Evolutionary conservation across 106 monocot species (phyloP).

Genomic region (Dioscorea zingiberensis): DNA sequence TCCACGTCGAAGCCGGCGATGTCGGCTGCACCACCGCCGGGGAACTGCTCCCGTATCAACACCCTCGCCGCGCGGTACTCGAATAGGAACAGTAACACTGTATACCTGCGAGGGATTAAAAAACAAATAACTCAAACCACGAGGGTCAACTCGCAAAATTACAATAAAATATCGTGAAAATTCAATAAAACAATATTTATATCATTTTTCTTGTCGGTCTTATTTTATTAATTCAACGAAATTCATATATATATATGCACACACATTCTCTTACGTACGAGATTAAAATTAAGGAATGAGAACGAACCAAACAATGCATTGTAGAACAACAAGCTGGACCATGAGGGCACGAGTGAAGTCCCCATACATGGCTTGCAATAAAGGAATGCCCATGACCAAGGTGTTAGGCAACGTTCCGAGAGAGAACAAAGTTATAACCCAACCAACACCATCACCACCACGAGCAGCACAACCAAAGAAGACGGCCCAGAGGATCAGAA

Average conservation of each 20-base stretch:
- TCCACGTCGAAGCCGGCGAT: constrained; percentile 43
- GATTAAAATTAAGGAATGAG: background rate
- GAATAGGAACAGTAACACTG: constrained; percentile 51
- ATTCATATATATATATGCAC: too few relatives aligned
- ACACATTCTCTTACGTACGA: background rate
- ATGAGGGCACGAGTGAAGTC: constrained; percentile 47
- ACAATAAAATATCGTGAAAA: too few relatives aligned
- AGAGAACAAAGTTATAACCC: constrained; percentile 64
- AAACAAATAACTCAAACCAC: too few relatives aligned
- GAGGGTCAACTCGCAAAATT: too few relatives aligned
- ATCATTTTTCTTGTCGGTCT: too few relatives aligned
- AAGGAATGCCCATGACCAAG: constrained; percentile 52
- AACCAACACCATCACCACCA: constrained; percentile 20
- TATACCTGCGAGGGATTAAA: constrained; percentile 21
- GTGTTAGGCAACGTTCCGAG: constrained; percentile 57
- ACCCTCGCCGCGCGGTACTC: constrained; percentile 50
- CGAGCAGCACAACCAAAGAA: background rate
- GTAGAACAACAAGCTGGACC: constrained; percentile 63
- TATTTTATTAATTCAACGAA: too few relatives aligned
- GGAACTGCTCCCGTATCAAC: constrained; percentile 41
- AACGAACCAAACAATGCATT: constrained; percentile 55
- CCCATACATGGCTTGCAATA: constrained; percentile 58
- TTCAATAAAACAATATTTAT: too few relatives aligned
- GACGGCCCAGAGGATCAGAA: constrained; percentile 18
- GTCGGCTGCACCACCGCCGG: constrained; percentile 23